These are phyloP conservation scores for Pyrus pyrifolia DNA, from an alignment of 306 rosid species.

Conservation along the genomic window DNA sequence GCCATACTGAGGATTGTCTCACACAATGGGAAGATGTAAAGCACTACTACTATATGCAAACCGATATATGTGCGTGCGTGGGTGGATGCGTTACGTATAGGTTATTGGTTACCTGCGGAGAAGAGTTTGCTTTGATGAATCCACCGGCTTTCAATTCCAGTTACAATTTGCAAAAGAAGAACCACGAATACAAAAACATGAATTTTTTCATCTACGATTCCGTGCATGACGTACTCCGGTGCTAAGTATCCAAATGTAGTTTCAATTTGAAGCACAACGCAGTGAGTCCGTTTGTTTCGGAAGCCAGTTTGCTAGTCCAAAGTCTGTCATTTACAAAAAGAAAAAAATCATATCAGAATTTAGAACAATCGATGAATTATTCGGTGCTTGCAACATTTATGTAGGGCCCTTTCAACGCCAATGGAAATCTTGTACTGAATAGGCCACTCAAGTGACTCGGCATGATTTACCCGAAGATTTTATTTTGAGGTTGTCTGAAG, in stretches of 20 bases:
- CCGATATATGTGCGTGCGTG: not conserved
- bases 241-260: conserved; percentile 92
- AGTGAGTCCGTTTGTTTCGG: conserved; percentile 95
- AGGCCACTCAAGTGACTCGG: conserved; percentile 56
- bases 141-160: conserved; percentile 78
- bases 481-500: not conserved
- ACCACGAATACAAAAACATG: conserved; percentile 77
- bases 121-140: conserved; percentile 75
- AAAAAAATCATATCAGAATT: not conserved
- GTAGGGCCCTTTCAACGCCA: conserved; percentile 90
- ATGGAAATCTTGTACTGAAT: conserved; percentile 65
- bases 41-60: too few relatives aligned
- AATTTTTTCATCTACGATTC: conserved; percentile 89
- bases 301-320: conserved; percentile 98
- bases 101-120: conserved; percentile 57
- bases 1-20: conserved; percentile 61
- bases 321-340: conserved; percentile 56
- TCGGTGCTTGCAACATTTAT: conserved; percentile 71
- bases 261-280: conserved; percentile 75
- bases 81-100: not conserved
- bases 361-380: conserved; percentile 57
- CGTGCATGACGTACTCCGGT: conserved; percentile 90
- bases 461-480: conserved; percentile 43
- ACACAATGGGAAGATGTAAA: conserved; percentile 71
- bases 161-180: conserved; percentile 76